Percentiles rank a stretch among this genome's conserved stretches.
Conservation (phyloP, 352 stramenopile genomes). For the Aphanomyces euteiches region DNA sequence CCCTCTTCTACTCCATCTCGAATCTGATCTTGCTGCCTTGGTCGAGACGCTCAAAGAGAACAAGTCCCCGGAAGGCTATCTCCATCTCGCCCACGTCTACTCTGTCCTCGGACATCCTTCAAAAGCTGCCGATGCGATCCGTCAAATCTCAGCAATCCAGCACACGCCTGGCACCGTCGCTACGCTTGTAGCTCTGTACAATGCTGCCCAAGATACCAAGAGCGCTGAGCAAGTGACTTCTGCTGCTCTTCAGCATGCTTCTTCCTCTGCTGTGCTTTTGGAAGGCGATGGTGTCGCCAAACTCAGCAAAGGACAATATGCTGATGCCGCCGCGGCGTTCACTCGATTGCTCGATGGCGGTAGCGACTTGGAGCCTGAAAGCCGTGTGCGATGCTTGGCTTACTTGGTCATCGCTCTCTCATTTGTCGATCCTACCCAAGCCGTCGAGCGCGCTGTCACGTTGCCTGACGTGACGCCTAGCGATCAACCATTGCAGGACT, state of each 20-base stretch:
- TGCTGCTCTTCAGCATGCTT: neutral
- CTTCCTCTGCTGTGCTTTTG: constrained; percentile 35
- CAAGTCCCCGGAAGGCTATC: constrained; percentile 35
- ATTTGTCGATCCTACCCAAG: constrained; percentile 64
- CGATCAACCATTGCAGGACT: neutral
- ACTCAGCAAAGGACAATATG: constrained; percentile 74
- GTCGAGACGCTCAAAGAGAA: constrained; percentile 35
- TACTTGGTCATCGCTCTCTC: constrained; percentile 75
- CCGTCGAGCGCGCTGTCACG: constrained; percentile 58
- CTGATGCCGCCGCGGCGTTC: constrained; percentile 58
- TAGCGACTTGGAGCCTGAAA: constrained; percentile 55
- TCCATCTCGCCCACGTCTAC: constrained; percentile 68
- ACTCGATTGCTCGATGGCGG: constrained; percentile 51
- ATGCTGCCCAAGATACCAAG: constrained; percentile 38
- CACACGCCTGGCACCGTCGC: constrained; percentile 73
- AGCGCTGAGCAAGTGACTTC: neutral
- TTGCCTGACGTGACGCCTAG: constrained; percentile 38
- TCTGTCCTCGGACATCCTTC: constrained; percentile 30
- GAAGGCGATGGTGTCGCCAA: constrained; percentile 78
- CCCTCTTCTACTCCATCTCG: constrained; percentile 13
- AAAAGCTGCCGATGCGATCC: constrained; percentile 56
- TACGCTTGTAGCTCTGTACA: constrained; percentile 70
- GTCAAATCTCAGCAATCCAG: constrained; percentile 56
- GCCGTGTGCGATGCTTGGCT: constrained; percentile 69
- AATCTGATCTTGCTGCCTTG: neutral